Evolutionary conservation across 306 rosid genomes (phyloP).

Genomic region (Elaeagnus macrophylla): DNA sequence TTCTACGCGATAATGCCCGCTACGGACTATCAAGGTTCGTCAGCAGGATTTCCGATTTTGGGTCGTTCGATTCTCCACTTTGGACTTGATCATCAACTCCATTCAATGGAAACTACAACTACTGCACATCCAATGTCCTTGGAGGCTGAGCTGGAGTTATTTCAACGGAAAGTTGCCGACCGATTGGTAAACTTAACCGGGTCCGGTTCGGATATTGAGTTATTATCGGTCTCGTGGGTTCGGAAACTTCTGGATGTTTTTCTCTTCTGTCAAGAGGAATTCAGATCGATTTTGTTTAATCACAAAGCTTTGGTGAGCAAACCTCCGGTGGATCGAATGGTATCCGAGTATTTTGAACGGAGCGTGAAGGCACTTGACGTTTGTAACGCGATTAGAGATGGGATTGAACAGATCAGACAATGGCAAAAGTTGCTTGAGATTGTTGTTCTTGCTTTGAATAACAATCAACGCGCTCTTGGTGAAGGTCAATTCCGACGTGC

Average conservation of each 20-base stretch:
- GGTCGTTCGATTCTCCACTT: slow-evolving; percentile 53
- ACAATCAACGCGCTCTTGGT: slow-evolving; percentile 39
- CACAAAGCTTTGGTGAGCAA: slow-evolving; percentile 20
- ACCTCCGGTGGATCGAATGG: slow-evolving; percentile 55
- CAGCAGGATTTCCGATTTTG: slow-evolving; percentile 35
- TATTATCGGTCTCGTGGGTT: slow-evolving; percentile 67
- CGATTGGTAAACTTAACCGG: slow-evolving; percentile 33
- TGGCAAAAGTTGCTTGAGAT: slow-evolving; percentile 76
- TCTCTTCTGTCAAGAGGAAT: slow-evolving; percentile 54
- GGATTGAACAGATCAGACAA: slow-evolving; percentile 69
- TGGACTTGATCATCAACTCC: slow-evolving; percentile 37
- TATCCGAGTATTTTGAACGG: slow-evolving; percentile 62
- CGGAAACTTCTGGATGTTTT: slow-evolving; percentile 60
- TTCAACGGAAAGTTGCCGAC: slow-evolving; percentile 49
- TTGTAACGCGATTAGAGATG: slow-evolving; percentile 82
- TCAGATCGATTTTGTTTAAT: slow-evolving; percentile 40
- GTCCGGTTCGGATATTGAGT: slow-evolving; percentile 18
- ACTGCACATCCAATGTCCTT: not conserved
- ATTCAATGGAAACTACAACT: slow-evolving; percentile 37
- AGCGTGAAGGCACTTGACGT: slow-evolving; percentile 79
- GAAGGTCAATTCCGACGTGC: slow-evolving; percentile 91
- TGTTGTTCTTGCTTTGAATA: slow-evolving; percentile 48
- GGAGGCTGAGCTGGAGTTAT: slow-evolving; percentile 46
- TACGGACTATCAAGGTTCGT: slow-evolving; percentile 49
- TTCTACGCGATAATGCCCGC: slow-evolving; percentile 48